phyloP scores from a whole-genome alignment of 2,329 filamentous ascomycete species.

The Fusarium pseudocircinatum region DNA sequence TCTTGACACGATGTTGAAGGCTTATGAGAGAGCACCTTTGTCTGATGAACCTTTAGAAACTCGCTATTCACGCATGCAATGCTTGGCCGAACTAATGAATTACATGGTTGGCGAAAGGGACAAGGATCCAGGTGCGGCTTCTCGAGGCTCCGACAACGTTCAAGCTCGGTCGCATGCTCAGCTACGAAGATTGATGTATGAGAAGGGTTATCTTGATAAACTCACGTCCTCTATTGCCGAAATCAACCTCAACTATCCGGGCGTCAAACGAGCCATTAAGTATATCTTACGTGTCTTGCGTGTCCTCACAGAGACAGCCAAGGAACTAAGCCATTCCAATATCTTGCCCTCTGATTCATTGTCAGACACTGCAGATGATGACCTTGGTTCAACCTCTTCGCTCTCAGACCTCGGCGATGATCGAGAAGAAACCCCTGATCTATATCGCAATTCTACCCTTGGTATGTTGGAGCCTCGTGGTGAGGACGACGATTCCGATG shows the following conservation, averaged over 20 bases:
- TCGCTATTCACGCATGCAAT: conserved; percentile 88
- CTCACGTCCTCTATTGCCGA: conserved; percentile 93
- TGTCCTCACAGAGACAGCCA: conserved; percentile 85
- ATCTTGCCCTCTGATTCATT: conserved; percentile 74
- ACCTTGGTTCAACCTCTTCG: conserved; percentile 87
- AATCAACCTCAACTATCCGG: conserved; percentile 93
- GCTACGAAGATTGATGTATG: conserved; percentile 94
- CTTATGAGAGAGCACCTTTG: conserved; percentile 86
- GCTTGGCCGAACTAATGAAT: conserved; percentile 89
- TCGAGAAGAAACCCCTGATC: conserved; percentile 93
- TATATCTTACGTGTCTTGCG: conserved; percentile 93
- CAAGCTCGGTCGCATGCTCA: conserved; percentile 76
- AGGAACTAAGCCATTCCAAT: conserved; percentile 83
- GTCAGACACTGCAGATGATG: conserved; percentile 79
- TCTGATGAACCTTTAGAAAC: conserved; percentile 83
- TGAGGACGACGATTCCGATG: conserved; percentile 83
- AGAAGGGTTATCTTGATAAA: conserved; percentile 92
- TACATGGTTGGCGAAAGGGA: conserved; percentile 88
- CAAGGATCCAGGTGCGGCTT: conserved; percentile 61
- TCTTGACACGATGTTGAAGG: conserved; percentile 89
- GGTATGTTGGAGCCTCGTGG: conserved; percentile 91
- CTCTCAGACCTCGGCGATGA: conserved; percentile 88
- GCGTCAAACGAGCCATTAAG: conserved; percentile 93
- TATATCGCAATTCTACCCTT: conserved; percentile 95
- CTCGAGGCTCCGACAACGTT: conserved; percentile 52